Evolutionary conservation across 176 grass and related monocot species (phyloP).

Genomic region (Phyllostachys edulis): DNA sequence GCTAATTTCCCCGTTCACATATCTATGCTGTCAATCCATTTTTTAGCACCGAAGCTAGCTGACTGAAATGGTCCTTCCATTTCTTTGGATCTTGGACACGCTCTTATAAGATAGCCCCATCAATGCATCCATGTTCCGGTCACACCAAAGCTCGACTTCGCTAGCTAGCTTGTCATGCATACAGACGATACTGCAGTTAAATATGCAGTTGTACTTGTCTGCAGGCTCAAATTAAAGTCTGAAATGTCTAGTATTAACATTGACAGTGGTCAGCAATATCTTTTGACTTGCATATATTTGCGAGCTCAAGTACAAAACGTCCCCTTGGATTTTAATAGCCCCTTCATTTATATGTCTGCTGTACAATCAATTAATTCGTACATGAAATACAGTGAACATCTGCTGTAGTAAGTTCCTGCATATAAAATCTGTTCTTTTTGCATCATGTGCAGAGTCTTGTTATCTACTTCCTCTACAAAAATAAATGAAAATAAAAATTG

Average conservation of each 20-base stretch:
- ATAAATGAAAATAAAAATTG: neutral
- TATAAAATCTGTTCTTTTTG: neutral
- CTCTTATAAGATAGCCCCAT: neutral
- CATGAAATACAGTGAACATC: slow-evolving; percentile 40
- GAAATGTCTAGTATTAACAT: neutral
- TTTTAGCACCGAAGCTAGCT: neutral
- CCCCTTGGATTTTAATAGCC: no score
- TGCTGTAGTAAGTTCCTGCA: neutral
- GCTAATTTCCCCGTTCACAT: no score
- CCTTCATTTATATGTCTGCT: neutral
- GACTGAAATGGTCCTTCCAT: neutral
- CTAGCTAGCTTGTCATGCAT: no score
- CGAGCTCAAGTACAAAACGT: neutral
- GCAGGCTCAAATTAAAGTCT: neutral
- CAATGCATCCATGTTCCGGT: neutral
- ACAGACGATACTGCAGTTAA: no score
- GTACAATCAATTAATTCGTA: neutral
- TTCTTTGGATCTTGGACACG: neutral
- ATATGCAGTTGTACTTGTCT: neutral
- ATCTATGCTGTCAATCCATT: neutral
- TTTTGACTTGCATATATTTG: neutral
- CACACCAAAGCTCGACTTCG: neutral
- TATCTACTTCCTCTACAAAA: neutral
- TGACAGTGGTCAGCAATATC: neutral
- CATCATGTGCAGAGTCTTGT: neutral